phyloP scores from a whole-genome alignment of 139 green algal species.

The Prasinococcaceae sp. region DNA sequence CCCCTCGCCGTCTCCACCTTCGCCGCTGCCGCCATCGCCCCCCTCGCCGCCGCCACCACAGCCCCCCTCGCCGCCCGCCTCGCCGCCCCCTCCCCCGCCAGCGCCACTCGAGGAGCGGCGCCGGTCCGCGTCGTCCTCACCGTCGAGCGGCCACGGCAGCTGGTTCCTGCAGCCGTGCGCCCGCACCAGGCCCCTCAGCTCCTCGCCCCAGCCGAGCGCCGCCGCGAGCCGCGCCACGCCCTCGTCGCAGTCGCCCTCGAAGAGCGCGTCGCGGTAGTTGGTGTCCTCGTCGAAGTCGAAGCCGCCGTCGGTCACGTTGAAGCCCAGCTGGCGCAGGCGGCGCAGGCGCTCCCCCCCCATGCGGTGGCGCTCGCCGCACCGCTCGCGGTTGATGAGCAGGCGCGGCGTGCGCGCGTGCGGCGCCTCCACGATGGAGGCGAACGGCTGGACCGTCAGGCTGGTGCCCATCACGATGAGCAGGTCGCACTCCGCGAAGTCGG shows the following conservation, averaged over 20 bases:
- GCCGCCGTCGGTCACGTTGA: background rate
- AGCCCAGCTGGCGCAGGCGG: too few species aligned
- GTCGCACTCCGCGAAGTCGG: slow-evolving; percentile 39
- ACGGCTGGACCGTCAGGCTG: slow-evolving; percentile 51
- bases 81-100: too few species aligned
- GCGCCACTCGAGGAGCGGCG: too few species aligned
- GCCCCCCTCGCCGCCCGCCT: too few species aligned
- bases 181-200: slow-evolving; percentile 32
- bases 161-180: background rate
- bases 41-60: too few species aligned
- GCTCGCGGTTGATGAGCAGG: slow-evolving; percentile 65
- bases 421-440: slow-evolving; percentile 30
- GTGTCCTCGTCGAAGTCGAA: slow-evolving; percentile 31
- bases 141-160: too few species aligned
- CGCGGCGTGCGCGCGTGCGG: slow-evolving; percentile 31
- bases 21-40: too few species aligned
- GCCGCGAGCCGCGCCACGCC: slow-evolving; percentile 31
- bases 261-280: slow-evolving; percentile 41
- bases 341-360: background rate
- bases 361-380: slow-evolving; percentile 29
- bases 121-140: too few species aligned
- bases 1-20: too few species aligned
- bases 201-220: slow-evolving; percentile 42
- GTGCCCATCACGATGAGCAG: slow-evolving; percentile 77
- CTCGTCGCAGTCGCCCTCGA: slow-evolving; percentile 49